phyloP scores from a whole-genome alignment of 306 rosid species.

The Rosa rugosa region DNA sequence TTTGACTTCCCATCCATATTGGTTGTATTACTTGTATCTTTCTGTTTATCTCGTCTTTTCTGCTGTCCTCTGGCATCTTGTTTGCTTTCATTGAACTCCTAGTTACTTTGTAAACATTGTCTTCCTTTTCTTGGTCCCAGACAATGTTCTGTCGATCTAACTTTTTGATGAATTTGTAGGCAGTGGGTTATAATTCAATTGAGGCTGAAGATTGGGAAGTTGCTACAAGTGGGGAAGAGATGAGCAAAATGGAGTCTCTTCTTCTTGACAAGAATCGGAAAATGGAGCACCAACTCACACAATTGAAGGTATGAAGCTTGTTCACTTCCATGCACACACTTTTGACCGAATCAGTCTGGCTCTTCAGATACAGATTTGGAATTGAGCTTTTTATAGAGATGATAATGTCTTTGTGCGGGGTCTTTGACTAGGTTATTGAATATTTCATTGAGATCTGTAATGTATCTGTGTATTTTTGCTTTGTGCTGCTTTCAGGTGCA shows the following conservation, averaged over 20 bases:
- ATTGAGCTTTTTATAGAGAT: conserved; percentile 1
- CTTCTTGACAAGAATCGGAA: conserved; percentile 98
- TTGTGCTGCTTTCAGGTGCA: conserved; percentile 57
- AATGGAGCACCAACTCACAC: conserved; percentile 96
- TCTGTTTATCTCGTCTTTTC: background rate
- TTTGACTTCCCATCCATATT: background rate
- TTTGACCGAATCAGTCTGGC: background rate
- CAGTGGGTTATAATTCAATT: conserved; percentile 93
- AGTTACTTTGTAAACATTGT: background rate
- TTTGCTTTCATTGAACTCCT: background rate
- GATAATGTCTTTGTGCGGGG: background rate
- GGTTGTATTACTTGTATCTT: background rate
- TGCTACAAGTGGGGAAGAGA: conserved; percentile 96
- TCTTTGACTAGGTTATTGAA: background rate
- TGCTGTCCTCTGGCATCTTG: background rate
- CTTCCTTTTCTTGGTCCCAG: conserved; percentile 10
- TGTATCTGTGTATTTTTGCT: conserved; percentile 5
- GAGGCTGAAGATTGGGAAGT: conserved; percentile 99
- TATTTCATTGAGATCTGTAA: background rate
- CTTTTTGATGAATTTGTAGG: conserved; percentile 51
- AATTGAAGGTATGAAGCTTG: conserved; percentile 61
- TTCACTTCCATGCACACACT: background rate
- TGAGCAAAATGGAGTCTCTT: conserved; percentile 99
- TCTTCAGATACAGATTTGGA: background rate
- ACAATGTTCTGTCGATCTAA: conserved; percentile 15